Base-by-base conservation (phyloP, 1,284 basidiomycete genomes). In the Sporisorium scitamineum region DNA sequence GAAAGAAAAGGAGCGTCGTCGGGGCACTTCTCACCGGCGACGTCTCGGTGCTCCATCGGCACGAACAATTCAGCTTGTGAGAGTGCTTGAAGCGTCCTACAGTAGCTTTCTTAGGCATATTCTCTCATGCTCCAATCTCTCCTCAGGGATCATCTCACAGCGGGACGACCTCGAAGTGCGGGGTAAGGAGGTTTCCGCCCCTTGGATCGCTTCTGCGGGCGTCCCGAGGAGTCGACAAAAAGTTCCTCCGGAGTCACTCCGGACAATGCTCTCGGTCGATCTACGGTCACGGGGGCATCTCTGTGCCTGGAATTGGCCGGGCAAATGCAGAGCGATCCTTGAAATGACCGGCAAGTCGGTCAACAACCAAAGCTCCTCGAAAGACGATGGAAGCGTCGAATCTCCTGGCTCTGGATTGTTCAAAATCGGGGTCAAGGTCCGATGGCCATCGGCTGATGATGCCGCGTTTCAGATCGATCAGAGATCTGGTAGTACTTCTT, bases 221-320 rank as follows among this genome's bases (percentile, higher is more conserved):
- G 5, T 5, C 47, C 26, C 27, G 16, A 16, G 1, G 10, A 13
- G 31, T 34, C 31, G 48, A 7, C n/a, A 39, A 24, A 44, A 20
- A 60, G 42, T 54, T 54, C 51, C 24, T 27, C 59, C 65, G 54
- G 26, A 57, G 50, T 67, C 54, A 10, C 58, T 34, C 58, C 50
- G 50, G 8, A 18, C 27, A n/a, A 32, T 10, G 29, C 31, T 18
- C 31, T 51, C 27, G 48, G 48, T 34, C 48, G 31, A 32, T 48
- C 26, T 48, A 29, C 27, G 16, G 18, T 39, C 37, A 18, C 37
- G 45, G 45, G 13, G 16, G 13, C 27, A 29, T 14, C 26, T 29
- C n/a, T 5, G 26, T 10, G 11, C 6, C 45, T 48, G 2, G 18
- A 48, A 48, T 29, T 29, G 45, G 27, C 45, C 45, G 45, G 37